phyloP scores from a whole-genome alignment of 345 rosid genomes.

The Syzygium jambos region DNA sequence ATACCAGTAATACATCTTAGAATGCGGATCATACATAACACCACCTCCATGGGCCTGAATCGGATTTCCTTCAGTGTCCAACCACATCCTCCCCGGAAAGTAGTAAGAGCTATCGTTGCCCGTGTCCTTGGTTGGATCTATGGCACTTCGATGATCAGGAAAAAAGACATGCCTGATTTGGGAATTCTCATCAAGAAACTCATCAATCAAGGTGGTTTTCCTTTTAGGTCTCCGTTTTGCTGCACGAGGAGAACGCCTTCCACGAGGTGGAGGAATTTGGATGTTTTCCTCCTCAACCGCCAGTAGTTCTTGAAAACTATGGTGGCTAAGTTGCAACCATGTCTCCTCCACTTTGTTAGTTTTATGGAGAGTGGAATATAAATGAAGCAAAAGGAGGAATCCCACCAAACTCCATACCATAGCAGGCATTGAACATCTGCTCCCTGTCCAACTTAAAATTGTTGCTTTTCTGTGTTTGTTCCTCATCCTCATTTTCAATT shows the following conservation, averaged over 20 bases:
- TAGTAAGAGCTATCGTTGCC: slow-evolving; percentile 48
- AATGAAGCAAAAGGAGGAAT: slow-evolving; percentile 49
- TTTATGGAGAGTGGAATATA: slow-evolving; percentile 34
- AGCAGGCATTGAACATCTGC: slow-evolving; percentile 49
- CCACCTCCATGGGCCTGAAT: slow-evolving; percentile 99
- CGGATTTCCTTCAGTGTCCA: slow-evolving; percentile 84
- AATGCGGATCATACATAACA: slow-evolving; percentile 47
- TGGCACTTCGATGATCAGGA: slow-evolving; percentile 49
- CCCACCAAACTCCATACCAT: slow-evolving; percentile 71
- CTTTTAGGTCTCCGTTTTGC: slow-evolving; percentile 73
- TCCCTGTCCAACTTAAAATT: slow-evolving; percentile 61
- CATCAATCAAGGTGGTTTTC: slow-evolving; percentile 66
- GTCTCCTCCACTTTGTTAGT: slow-evolving; percentile 26
- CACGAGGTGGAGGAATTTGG: slow-evolving; percentile 73
- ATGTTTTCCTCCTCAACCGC: slow-evolving; percentile 71
- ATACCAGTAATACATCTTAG: slow-evolving; percentile 73
- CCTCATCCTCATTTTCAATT: slow-evolving; percentile 57
- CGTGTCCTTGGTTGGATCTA: slow-evolving; percentile 50
- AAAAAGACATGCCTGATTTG: slow-evolving; percentile 70
- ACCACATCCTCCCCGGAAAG: slow-evolving; percentile 76
- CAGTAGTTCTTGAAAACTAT: slow-evolving; percentile 50
- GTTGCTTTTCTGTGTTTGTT: slow-evolving; percentile 72
- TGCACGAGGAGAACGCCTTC: slow-evolving; percentile 77
- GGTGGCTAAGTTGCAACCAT: slow-evolving; percentile 30
- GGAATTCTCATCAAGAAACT: slow-evolving; percentile 95